Conservation (phyloP, 2,329 filamentous ascomycete genomes). For the Aspergillus sp. region DNA sequence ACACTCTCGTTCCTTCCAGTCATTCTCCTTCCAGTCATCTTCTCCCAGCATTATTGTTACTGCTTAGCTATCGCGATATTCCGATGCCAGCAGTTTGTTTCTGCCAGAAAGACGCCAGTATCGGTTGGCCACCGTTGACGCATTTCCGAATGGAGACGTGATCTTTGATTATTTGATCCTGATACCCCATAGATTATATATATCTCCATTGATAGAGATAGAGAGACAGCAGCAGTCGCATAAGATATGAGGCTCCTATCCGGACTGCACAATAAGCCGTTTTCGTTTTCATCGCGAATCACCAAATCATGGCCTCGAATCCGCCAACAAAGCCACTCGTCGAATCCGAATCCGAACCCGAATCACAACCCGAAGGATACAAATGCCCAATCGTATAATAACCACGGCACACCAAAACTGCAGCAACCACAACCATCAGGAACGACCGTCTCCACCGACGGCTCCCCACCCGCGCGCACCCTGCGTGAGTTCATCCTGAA, state of each 20-base stretch:
- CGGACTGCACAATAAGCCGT: not conserved
- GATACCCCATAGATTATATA: too few relatives aligned
- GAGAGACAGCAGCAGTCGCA: not conserved
- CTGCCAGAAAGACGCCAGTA: too few relatives aligned
- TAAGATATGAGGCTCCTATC: not conserved
- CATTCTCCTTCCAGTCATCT: too few relatives aligned
- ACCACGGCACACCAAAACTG: not conserved
- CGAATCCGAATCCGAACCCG: not conserved
- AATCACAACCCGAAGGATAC: not conserved
- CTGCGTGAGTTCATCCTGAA: slow-evolving; percentile 24
- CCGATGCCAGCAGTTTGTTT: too few relatives aligned
- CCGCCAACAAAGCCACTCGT: slow-evolving; percentile 8
- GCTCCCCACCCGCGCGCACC: slow-evolving; percentile 14
- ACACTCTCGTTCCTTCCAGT: not conserved
- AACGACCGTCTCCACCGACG: slow-evolving; percentile 13
- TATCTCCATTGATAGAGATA: too few relatives aligned
- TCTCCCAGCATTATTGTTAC: too few relatives aligned
- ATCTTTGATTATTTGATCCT: too few relatives aligned
- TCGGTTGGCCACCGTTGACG: too few relatives aligned
- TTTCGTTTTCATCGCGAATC: not conserved
- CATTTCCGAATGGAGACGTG: too few relatives aligned
- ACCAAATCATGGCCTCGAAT: slow-evolving; percentile 3
- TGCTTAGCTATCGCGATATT: too few relatives aligned
- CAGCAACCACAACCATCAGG: slow-evolving; percentile 4
- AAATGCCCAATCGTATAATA: not conserved